These are phyloP conservation scores for Oropetium thomaeum DNA, from an alignment of 176 grass and related monocot species.

Conservation along the genomic window DNA sequence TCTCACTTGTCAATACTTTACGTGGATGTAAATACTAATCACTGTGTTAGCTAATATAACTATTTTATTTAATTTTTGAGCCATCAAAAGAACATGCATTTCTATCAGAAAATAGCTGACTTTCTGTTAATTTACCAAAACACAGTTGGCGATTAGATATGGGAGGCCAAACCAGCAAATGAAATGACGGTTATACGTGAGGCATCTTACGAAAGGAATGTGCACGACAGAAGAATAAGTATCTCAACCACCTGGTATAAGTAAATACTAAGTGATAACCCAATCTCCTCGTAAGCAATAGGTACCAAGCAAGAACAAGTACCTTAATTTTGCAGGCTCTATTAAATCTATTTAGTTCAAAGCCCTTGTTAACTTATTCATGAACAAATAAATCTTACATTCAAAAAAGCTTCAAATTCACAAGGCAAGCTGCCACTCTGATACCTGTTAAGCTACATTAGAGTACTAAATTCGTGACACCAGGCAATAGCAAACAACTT, in stretches of 20 bases:
- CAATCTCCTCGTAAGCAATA: background rate
- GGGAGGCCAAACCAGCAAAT: background rate
- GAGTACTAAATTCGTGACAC: slow-evolving; percentile 1
- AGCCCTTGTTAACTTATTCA: background rate
- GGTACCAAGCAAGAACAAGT: background rate
- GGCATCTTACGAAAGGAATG: too few relatives aligned
- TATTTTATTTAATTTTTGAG: background rate
- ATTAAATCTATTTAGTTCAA: background rate
- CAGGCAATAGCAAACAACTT: background rate
- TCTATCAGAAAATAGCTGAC: background rate
- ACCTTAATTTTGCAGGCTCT: background rate
- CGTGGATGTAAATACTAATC: background rate
- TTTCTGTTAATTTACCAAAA: background rate
- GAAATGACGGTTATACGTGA: background rate
- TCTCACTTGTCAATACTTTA: background rate
- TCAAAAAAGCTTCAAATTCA: background rate
- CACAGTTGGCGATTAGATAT: background rate
- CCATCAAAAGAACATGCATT: background rate
- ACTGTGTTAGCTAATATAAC: too few relatives aligned
- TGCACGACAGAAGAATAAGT: too few relatives aligned
- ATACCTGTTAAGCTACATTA: background rate
- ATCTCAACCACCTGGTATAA: background rate
- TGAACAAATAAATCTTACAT: background rate
- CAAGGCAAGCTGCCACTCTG: background rate
- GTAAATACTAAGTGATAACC: background rate